phyloP scores from a whole-genome alignment of 1,139 yeast species.

The Blastobotrys raffinosifermentans region DNA sequence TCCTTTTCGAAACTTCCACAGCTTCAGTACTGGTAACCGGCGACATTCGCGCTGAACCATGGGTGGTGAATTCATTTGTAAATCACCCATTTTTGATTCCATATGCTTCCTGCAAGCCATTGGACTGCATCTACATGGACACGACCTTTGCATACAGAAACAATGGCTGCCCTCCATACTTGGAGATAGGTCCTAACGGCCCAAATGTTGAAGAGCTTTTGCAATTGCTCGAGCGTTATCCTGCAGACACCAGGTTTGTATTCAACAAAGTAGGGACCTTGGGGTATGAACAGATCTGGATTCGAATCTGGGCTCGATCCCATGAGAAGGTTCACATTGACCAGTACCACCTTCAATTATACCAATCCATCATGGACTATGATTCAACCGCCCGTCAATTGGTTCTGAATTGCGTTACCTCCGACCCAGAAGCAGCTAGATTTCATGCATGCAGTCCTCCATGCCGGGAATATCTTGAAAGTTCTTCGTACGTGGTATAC shows the following conservation, averaged over 20 bases:
- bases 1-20: constrained; percentile 39
- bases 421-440: constrained; percentile 4
- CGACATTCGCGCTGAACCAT: constrained; percentile 52
- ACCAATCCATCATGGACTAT: constrained; percentile 15
- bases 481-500: constrained; percentile 7
- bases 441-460: constrained; percentile 1
- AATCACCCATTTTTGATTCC: constrained; percentile 42
- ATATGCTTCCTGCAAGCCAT: constrained; percentile 32
- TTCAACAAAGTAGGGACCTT: constrained; percentile 38
- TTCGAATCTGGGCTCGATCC: constrained; percentile 35
- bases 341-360: constrained; percentile 25
- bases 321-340: constrained; percentile 36
- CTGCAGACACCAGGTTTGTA: constrained; percentile 40
- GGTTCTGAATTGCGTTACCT: constrained; percentile 7
- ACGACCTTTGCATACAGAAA: constrained; percentile 50
- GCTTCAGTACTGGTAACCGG: constrained; percentile 49
- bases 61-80: constrained; percentile 43
- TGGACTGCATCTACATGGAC: constrained; percentile 51
- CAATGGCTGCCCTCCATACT: constrained; percentile 38
- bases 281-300: constrained; percentile 57
- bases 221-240: constrained; percentile 39
- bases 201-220: constrained; percentile 40
- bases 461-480: constrained; percentile 2
- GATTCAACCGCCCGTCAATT: constrained; percentile 2
- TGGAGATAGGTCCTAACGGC: constrained; percentile 40